Base-by-base conservation (phyloP, 331 rosid species). In the Rhamnella rubrinervis region DNA sequence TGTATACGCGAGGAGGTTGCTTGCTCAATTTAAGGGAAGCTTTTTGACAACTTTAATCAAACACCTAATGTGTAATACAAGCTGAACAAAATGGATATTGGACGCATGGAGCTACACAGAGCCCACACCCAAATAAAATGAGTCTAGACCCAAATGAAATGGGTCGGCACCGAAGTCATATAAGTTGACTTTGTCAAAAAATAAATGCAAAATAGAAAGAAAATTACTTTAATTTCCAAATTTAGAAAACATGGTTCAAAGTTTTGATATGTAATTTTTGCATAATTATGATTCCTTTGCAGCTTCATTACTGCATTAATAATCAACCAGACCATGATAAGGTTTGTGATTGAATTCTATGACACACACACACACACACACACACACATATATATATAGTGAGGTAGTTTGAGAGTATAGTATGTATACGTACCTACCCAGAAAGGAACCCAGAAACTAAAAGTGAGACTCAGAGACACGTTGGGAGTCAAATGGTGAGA, bases 381-480 rank as follows among this genome's bases (percentile, higher is more conserved):
- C 0, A 25, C 13, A 31, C 12, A 59, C 16, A 25, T 25, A 28
- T 25, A 50, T 28, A 10, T 50, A 68, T 1, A 11, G 1, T 40
- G 35, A 31, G 35, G 35, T 31, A 31, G 35, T 31, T 31, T 31
- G 35, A 23, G 23, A 31, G 35, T 31, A 2, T 23, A 23, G 35
- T 4, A 19, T 74, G 25, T 7, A 20, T 19, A 71, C 0, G 11
- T 31, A 77, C 98, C 96, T 85, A 67, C 80, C 80, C 49, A 92
- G 75, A 81, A 87, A 92, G 31, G 95, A 85, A 65, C 78, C 85
- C 8, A 92, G 91, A 85, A 92, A 86, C 72, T 89, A 81, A 50
- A 68, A 66, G 82, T 92, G 98, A 41, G 87, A 78, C 23, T 87
- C 50, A 7, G 80, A 83, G 26, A 85, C 86, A 10, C 23, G 82